phyloP scores from a whole-genome alignment of 176 grass and related monocot genomes.

The Raddia distichophylla region DNA sequence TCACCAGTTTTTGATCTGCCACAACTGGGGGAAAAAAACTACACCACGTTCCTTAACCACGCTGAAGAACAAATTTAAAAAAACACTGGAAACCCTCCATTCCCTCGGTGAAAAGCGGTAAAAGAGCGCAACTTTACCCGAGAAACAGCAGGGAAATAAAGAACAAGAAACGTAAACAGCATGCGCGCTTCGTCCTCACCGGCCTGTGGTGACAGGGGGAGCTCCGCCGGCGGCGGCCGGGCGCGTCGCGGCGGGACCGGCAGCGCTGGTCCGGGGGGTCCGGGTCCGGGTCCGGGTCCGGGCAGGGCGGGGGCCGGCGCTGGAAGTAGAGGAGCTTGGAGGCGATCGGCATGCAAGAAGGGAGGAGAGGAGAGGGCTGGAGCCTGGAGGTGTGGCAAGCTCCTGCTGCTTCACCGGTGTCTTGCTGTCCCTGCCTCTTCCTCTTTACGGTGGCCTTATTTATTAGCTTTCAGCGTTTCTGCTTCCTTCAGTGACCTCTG shows the following conservation, averaged over 20 bases:
- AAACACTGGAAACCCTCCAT: background rate
- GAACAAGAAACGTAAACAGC: background rate
- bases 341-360: constrained; percentile 53
- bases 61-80: background rate
- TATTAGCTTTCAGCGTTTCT: background rate
- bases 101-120: background rate
- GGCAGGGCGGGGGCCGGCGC: constrained; percentile 47
- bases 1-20: background rate
- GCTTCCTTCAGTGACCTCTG: background rate
- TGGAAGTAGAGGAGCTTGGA: constrained; percentile 64
- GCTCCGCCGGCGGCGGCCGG: background rate
- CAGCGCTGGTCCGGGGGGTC: constrained; percentile 16
- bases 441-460: constrained; percentile 8
- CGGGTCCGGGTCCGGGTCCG: constrained; percentile 29
- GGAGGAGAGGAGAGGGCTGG: background rate
- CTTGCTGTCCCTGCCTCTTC: background rate
- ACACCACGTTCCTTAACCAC: background rate
- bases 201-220: constrained; percentile 42
- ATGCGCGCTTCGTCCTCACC: constrained; percentile 33
- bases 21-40: background rate
- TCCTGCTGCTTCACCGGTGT: constrained; percentile 25
- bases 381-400: constrained; percentile 16
- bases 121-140: background rate
- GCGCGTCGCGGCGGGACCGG: background rate
- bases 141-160: background rate